Base-by-base conservation (phyloP, 352 stramenopile genomes). In the Phytophthora meadii region DNA sequence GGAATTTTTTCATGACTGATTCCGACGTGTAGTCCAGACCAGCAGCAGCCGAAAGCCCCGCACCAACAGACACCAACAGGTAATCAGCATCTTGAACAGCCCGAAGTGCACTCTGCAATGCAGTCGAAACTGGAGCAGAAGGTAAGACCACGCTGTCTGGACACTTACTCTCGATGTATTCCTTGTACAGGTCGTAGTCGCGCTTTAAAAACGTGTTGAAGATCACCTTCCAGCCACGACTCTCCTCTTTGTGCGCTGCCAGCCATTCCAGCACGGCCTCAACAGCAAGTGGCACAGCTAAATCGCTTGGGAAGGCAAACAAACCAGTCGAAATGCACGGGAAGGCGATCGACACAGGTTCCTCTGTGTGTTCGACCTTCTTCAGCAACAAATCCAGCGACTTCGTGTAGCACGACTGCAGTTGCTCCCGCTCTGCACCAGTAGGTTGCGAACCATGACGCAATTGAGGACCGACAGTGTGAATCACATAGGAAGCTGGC, bases 1-100 rank as follows among this genome's bases (percentile, higher is more conserved):
- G 84, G 61, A 84, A 81, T 56, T 82, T 84, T 7, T 77, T 44
- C 72, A 93, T 91, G 25, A 90, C 81, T 36, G 68, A 64, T 30
- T 78, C 62, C 1, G 84, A 90, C 0, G 76, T 89, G 68, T 93
- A 93, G 65, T 92, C 85, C 11, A 91, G 76, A 5, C 86, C 82
- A n/a, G 79, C 80, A 14, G 81, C 81, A 40, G 79, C 86, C 4
- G 78, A 90, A n/a, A 94, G 74, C 0, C 86, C 86, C 2, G 86
- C 82, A 3, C 80, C 84, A 1, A 59, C 81, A 30, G 81, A 72
- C 42, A 94, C 82, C 9, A 94, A 24, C 37, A 94, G 36, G 28
- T 81, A 87, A 63, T 92, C 81, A 3, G 86, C 80, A 9, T 81
- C 63, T 22, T 77, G 36, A n/a, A 93, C 58, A 28, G 74, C 64